Evolutionary conservation across 345 rosid species (phyloP), one percentile per base, ranked within the genome.

Genomic region (Populus pruinosa): DNA sequence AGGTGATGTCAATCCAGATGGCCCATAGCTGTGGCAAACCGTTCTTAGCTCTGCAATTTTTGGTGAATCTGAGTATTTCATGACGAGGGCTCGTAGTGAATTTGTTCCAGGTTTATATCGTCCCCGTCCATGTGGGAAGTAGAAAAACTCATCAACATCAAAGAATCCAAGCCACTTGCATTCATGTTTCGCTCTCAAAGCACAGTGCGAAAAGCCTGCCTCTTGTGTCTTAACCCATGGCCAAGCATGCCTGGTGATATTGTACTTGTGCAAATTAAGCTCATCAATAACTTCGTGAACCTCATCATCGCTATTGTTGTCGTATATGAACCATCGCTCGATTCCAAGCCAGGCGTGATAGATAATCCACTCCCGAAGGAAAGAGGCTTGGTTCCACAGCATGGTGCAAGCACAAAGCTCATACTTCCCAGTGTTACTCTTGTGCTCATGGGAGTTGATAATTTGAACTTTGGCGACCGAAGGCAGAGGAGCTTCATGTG

Each of bases 191-290:
- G 99, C 95, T 78, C 91, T 83, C 65, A 96, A 76, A 62, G 92
- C 91, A 78, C 99, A 96, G 70, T 96, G 98, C 0, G 98, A 94
- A 82, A 96, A 94, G 0, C 99, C 98, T 0, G 98, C 99, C 83
- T 96, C 99, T 76, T 96, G 99, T 39, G 98, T 88, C 82, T 96
- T 96, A 74, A 90, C 89, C 99, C 99, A 96, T 0, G 99, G 99
- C 98, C 97, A 96, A 43, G 83, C 85, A 79, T 93, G 95, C 69
- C 94, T 80, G 50, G 89, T 91, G 50, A 96, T 88, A 25, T 92
- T 96, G 79, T 90, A 89, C 70, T 87, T 84, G 53, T 81, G 87
- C 18, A 73, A 74, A 49, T 88, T 85, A 41, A 96, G 94, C 82
- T 83, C 87, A 33, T 87, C 87, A 7, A 92, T 80, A 70, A 83